Conservation (phyloP, 2,329 filamentous ascomycete species). For the Scleromitrula shiraiana region DNA sequence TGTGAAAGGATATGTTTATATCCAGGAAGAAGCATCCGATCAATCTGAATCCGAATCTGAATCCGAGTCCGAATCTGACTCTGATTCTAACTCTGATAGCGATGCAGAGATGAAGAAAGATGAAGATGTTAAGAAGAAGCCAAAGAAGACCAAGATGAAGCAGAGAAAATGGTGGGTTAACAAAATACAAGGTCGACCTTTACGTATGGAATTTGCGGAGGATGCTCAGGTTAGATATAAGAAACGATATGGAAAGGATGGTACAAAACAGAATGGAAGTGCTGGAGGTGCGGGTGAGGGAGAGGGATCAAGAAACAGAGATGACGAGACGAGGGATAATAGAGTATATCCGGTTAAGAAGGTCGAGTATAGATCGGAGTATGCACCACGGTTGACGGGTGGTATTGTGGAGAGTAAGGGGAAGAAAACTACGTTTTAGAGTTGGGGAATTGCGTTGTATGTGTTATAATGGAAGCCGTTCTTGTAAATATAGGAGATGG, state of each 20-base stretch:
- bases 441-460: too few relatives aligned
- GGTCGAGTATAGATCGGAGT: constrained; percentile 39
- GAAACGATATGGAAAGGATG: constrained; percentile 82
- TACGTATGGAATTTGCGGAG: constrained; percentile 90
- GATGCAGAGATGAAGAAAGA: constrained; percentile 41
- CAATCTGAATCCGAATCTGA: constrained; percentile 24
- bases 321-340: constrained; percentile 1
- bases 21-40: constrained; percentile 44
- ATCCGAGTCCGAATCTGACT: constrained; percentile 31
- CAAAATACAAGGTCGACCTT: constrained; percentile 65
- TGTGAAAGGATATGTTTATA: constrained; percentile 73
- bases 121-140: constrained; percentile 37
- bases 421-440: constrained; percentile 74
- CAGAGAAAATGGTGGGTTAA: constrained; percentile 78
- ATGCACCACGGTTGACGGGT: constrained; percentile 60
- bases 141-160: constrained; percentile 51
- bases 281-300: constrained; percentile 13
- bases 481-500: too few relatives aligned
- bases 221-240: constrained; percentile 84
- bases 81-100: too few relatives aligned
- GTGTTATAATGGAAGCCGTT: too few relatives aligned
- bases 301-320: constrained; percentile 16
- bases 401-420: constrained; percentile 72
- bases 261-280: constrained; percentile 31
- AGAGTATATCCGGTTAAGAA: constrained; percentile 29